These are phyloP conservation scores for Colletotrichum caudatum DNA, from an alignment of 2,329 filamentous ascomycete species.

Conservation along the genomic window DNA sequence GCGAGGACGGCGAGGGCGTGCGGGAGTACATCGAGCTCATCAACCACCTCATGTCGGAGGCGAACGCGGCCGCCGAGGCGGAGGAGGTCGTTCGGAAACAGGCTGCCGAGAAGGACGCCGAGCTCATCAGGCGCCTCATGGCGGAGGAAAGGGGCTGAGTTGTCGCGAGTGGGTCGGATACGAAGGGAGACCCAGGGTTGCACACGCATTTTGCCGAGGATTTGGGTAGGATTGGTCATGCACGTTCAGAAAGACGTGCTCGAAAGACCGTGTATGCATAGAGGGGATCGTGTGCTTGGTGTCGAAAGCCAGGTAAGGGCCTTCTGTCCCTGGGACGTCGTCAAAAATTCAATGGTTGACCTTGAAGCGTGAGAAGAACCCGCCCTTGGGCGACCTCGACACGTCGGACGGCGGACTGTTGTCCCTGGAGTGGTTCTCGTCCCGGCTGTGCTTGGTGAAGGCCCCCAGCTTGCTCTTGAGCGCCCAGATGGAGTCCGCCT, in stretches of 20 bases:
- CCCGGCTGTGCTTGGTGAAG: conserved; percentile 47
- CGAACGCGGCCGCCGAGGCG: conserved; percentile 47
- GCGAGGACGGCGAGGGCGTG: conserved; percentile 69
- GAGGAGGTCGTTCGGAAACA: conserved; percentile 59
- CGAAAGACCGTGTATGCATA: conserved; percentile 19
- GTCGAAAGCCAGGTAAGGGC: conserved; percentile 14
- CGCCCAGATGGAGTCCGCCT: conserved; percentile 63
- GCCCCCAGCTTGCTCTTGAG: conserved; percentile 58
- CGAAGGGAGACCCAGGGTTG: neutral
- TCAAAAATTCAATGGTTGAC: conserved; percentile 32
- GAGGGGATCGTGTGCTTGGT: conserved; percentile 2
- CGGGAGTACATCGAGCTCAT: conserved; percentile 72
- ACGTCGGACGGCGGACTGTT: conserved; percentile 41
- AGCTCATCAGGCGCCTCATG: conserved; percentile 63
- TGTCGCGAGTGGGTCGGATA: neutral
- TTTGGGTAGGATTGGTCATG: conserved; percentile 9
- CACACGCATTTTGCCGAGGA: neutral
- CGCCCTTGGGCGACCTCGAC: conserved; percentile 48
- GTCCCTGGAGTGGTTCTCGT: conserved; percentile 45
- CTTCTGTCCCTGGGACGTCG: neutral
- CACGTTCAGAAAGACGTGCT: conserved; percentile 17
- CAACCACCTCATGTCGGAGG: conserved; percentile 59
- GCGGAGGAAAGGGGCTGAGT: conserved; percentile 56
- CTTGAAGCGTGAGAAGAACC: conserved; percentile 60
- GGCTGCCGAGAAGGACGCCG: conserved; percentile 60